phyloP scores from a whole-genome alignment of 768 basidiomycete species.

The Mycena leptocephala region DNA sequence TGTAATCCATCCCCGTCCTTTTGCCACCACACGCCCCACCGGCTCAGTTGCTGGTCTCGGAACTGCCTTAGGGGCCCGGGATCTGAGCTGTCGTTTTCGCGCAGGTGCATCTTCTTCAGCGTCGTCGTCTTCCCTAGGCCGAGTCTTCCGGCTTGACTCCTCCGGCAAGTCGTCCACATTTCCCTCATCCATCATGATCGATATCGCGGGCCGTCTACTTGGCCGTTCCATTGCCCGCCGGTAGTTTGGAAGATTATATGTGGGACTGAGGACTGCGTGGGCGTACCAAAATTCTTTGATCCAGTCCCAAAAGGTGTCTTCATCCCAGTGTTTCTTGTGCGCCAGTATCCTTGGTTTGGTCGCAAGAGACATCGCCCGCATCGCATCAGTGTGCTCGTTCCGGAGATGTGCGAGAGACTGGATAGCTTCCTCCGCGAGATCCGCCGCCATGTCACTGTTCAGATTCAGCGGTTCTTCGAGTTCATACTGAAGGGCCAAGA shows the following conservation, averaged over 20 bases:
- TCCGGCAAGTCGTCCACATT: no score
- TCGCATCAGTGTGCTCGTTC: neutral
- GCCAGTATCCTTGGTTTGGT: neutral
- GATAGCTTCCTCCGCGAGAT: neutral
- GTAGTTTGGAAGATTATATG: neutral
- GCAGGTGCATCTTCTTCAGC: neutral
- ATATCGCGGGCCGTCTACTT: no score
- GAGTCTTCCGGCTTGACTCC: neutral
- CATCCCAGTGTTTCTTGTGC: constrained; percentile 8
- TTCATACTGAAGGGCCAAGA: constrained; percentile 11
- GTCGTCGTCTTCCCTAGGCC: neutral
- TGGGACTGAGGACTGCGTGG: neutral
- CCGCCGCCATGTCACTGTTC: neutral
- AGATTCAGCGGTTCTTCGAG: constrained; percentile 12
- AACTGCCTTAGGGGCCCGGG: neutral
- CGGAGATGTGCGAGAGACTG: neutral
- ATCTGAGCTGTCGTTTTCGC: neutral
- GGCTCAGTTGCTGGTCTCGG: neutral
- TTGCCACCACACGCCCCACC: neutral
- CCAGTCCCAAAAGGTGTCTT: neutral
- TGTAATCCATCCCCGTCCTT: no score
- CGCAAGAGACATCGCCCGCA: constrained; percentile 1
- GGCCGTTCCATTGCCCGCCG: no score
- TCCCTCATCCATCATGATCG: no score
- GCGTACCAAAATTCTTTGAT: neutral